Base-by-base conservation (phyloP, 2,329 filamentous ascomycete genomes). In the Hypoxylon sp. region DNA sequence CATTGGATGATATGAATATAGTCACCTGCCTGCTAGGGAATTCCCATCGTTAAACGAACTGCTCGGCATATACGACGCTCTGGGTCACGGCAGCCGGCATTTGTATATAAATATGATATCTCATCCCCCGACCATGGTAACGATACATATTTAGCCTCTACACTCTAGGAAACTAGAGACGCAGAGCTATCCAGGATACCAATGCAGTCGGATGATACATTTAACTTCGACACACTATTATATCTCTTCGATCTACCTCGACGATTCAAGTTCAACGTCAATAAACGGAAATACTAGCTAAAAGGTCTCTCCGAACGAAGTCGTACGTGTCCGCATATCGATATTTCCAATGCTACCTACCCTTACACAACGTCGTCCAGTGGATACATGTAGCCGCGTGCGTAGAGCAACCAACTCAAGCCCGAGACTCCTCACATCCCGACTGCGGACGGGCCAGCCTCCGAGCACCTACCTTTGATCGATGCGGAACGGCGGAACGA, bases 1-100 rank as follows among this genome's bases (percentile, higher is more conserved):
- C 22, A 57, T 65, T 65, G 58, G 58, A 56, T 37, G 47, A 22
- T 11, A 55, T 26, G n/a, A 10, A 17, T 32, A 10, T 30, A 41
- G 46, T 58, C 24, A 58, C 50, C 41, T 65, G 46, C 54, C 51
- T 44, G 6, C 34, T 32, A 34, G 28, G 24, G 51, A 54, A 51
- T 15, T 28, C 37, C 22, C 13, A 54, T 54, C 37, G 41, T 34
- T 41, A 39, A 39, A 43, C 26, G 15, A 26, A 41, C 47, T 43
- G 49, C 53, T 50, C 54, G 43, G 52, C 60, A 22, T 39, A 50
- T 34, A 44, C 48, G 34, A 54, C 52, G 43, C 47, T 47, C 39
- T 15, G 44, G 44, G 6, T 34, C 44, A 47, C 53, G 37, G 47
- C 22, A 39, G 22, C 48, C 43, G 20, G 61, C 19, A 55, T 39